These are phyloP conservation scores for Claviceps africana DNA, from an alignment of 2,329 filamentous ascomycete genomes.

Conservation along the genomic window DNA sequence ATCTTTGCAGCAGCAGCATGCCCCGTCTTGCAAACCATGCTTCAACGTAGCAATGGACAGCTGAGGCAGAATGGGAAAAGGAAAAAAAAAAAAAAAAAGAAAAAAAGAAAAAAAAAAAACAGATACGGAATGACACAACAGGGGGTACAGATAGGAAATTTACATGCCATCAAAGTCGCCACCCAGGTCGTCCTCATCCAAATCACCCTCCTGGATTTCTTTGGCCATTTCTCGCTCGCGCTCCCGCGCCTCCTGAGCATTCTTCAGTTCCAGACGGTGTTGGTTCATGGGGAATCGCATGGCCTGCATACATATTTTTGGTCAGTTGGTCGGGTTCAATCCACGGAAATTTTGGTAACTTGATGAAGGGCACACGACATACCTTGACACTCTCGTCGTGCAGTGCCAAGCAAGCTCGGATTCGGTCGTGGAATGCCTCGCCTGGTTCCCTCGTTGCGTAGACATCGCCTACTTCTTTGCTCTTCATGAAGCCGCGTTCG, in stretches of 20 bases:
- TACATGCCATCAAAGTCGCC: conserved; percentile 96
- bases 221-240: conserved; percentile 93
- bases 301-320: conserved; percentile 44
- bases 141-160: conserved; percentile 12
- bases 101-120: too few relatives aligned
- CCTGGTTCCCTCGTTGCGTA: conserved; percentile 92
- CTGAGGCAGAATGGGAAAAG: too few relatives aligned
- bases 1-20: not conserved
- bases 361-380: conserved; percentile 16
- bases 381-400: conserved; percentile 98
- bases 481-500: conserved; percentile 96
- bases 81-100: not conserved
- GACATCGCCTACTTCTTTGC: conserved; percentile 88
- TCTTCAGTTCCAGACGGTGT: conserved; percentile 91
- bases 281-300: conserved; percentile 99
- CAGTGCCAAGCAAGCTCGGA: conserved; percentile 75
- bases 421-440: conserved; percentile 95
- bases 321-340: conserved; percentile 8
- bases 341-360: not conserved
- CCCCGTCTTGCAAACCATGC: not conserved
- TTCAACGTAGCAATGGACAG: not conserved
- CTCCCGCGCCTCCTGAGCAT: conserved; percentile 94
- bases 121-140: conserved; percentile 8
- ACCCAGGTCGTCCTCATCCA: conserved; percentile 91
- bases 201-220: conserved; percentile 94